phyloP scores from a whole-genome alignment of 805 yeast species.

The Metschnikowia cerradonensis region DNA sequence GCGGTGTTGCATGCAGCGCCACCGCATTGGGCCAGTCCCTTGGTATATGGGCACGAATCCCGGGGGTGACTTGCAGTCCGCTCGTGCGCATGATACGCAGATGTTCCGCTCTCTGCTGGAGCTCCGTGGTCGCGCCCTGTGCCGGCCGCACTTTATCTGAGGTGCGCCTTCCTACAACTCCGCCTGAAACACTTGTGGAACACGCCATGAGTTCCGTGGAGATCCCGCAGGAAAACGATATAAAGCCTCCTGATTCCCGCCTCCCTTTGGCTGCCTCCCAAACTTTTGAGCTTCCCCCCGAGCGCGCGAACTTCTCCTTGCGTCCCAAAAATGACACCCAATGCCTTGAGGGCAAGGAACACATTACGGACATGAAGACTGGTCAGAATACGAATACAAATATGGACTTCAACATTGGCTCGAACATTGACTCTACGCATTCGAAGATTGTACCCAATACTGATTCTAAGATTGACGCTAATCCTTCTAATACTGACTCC shows the following conservation, averaged over 20 bases:
- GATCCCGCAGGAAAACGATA: not conserved
- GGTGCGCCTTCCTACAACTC: conserved; percentile 1
- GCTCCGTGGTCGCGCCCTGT: conserved; percentile 4
- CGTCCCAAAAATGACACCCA: not conserved
- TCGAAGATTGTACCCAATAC: not conserved
- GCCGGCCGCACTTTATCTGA: conserved; percentile 4
- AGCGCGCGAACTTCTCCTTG: not conserved
- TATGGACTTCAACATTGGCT: too few relatives aligned
- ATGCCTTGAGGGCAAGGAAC: not conserved
- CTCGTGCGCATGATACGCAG: not conserved
- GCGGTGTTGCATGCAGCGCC: not conserved
- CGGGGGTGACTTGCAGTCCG: not conserved
- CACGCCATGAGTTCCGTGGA: conserved; percentile 2
- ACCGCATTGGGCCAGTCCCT: not conserved
- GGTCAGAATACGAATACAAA: not conserved
- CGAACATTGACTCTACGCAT: too few relatives aligned
- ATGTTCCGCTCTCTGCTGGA: not conserved
- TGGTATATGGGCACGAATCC: not conserved
- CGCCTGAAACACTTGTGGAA: conserved; percentile 2
- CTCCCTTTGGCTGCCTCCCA: not conserved
- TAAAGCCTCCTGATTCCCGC: not conserved
- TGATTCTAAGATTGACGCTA: too few relatives aligned
- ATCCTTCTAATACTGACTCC: too few relatives aligned
- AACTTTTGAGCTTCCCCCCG: too few relatives aligned
- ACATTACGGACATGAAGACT: not conserved